phyloP scores from a whole-genome alignment of 805 yeast genomes.

The Komagataella pastoris region DNA sequence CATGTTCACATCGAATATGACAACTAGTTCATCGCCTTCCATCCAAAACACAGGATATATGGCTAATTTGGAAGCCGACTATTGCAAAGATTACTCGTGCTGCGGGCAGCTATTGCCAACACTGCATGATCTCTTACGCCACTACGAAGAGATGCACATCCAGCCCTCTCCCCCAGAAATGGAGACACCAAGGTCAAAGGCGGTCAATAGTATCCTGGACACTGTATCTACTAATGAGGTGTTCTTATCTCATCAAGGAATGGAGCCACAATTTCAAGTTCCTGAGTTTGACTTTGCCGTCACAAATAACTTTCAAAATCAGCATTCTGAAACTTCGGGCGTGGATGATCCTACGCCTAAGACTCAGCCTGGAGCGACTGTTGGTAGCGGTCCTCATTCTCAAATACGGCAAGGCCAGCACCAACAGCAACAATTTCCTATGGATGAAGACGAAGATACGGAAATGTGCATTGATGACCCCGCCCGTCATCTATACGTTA shows the following conservation, averaged over 20 bases:
- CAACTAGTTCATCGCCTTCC: slow-evolving; percentile 35
- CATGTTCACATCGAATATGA: slow-evolving; percentile 1
- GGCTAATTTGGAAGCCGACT: slow-evolving; percentile 89
- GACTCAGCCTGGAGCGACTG: slow-evolving; percentile 12
- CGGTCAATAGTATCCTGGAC: slow-evolving; percentile 52
- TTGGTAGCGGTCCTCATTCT: slow-evolving; percentile 2
- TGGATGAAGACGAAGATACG: slow-evolving; percentile 22
- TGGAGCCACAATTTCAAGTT: slow-evolving; percentile 4
- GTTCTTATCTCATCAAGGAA: slow-evolving; percentile 39
- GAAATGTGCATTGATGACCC: slow-evolving; percentile 89
- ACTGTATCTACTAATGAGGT: slow-evolving; percentile 92
- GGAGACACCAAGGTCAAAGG: slow-evolving; percentile 28
- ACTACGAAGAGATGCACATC: slow-evolving; percentile 94
- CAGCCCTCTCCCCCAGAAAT: slow-evolving; percentile 30
- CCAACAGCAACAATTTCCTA: slow-evolving; percentile 15
- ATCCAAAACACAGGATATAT: slow-evolving; percentile 58
- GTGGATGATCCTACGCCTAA: slow-evolving; percentile 5
- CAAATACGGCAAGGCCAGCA: slow-evolving; percentile 8
- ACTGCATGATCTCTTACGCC: slow-evolving; percentile 82
- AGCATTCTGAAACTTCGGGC: background rate
- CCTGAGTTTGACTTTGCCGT: background rate
- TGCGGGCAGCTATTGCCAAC: slow-evolving; percentile 91
- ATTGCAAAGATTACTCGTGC: slow-evolving; percentile 92
- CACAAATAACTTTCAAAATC: background rate
- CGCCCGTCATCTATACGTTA: slow-evolving; percentile 84